phyloP scores from a whole-genome alignment of 2,329 filamentous ascomycete species.

The Botryotinia convoluta region DNA sequence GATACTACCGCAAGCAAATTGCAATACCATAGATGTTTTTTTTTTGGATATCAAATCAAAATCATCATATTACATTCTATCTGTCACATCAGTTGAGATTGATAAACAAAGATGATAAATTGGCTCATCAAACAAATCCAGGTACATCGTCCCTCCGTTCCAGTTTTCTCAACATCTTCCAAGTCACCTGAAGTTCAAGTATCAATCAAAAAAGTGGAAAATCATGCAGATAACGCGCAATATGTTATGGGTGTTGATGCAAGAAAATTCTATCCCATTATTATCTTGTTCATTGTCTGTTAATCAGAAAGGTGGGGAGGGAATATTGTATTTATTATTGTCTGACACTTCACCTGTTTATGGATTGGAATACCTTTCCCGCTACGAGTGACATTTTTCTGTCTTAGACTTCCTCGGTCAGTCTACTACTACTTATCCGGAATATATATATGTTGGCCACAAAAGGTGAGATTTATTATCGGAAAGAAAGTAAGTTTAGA shows the following conservation, averaged over 20 bases:
- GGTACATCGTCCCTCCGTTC: too few species aligned
- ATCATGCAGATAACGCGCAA: not conserved
- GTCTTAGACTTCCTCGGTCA: not conserved
- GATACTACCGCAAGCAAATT: too few species aligned
- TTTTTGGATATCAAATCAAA: not conserved
- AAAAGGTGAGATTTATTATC: not conserved
- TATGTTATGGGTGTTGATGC: not conserved
- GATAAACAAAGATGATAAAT: not conserved
- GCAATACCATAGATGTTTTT: not conserved
- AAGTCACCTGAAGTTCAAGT: not conserved
- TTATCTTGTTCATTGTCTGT: not conserved
- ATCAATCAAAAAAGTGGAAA: conserved; percentile 1
- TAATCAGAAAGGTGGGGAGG: not conserved
- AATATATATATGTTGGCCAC: not conserved
- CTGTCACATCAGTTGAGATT: not conserved
- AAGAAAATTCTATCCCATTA: not conserved
- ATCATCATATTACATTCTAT: not conserved
- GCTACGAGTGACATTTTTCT: not conserved
- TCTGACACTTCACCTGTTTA: not conserved
- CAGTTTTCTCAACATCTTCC: not conserved
- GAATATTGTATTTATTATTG: not conserved
- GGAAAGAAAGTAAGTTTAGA: not conserved
- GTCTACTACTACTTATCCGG: not conserved
- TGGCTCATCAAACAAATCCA: not conserved
- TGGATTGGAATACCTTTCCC: not conserved